A percentile compares a stretch with the other conserved stretches of the same genome.
phyloP scores from a whole-genome alignment of 169 alveolate genomes.

The Babesia ovata region DNA sequence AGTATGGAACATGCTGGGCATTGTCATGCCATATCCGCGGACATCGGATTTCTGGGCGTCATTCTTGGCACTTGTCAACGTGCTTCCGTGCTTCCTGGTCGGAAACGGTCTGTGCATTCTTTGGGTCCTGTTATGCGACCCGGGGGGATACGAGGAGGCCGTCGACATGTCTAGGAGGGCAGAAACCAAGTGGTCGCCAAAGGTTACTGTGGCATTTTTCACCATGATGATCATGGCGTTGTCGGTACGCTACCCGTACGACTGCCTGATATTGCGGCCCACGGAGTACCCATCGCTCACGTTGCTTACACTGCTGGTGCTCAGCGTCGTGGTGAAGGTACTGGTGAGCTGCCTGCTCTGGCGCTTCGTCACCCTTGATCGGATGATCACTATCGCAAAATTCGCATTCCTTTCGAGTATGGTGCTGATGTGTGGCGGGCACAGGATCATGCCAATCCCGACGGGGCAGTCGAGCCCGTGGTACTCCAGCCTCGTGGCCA shows the following conservation, averaged over 20 bases:
- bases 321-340: background rate
- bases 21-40: slow-evolving; percentile 35
- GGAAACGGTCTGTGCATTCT: slow-evolving; percentile 44
- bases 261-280: background rate
- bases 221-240: slow-evolving; percentile 17
- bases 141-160: slow-evolving; percentile 33
- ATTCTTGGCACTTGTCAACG: slow-evolving; percentile 22
- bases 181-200: slow-evolving; percentile 22
- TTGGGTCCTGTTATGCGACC: slow-evolving; percentile 41
- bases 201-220: background rate
- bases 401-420: background rate
- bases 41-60: slow-evolving; percentile 1
- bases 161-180: slow-evolving; percentile 11
- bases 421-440: slow-evolving; percentile 1
- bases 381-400: slow-evolving; percentile 24
- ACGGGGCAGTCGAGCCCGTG: slow-evolving; percentile 5
- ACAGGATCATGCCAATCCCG: slow-evolving; percentile 4
- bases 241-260: slow-evolving; percentile 14
- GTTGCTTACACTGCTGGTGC: background rate
- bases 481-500: background rate
- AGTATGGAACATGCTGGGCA: slow-evolving; percentile 44
- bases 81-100: slow-evolving; percentile 45
- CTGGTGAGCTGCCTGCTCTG: background rate
- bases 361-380: background rate
- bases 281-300: background rate